Conservation (phyloP, 164 flowering plant genomes). For the Umbellularia californica region DNA sequence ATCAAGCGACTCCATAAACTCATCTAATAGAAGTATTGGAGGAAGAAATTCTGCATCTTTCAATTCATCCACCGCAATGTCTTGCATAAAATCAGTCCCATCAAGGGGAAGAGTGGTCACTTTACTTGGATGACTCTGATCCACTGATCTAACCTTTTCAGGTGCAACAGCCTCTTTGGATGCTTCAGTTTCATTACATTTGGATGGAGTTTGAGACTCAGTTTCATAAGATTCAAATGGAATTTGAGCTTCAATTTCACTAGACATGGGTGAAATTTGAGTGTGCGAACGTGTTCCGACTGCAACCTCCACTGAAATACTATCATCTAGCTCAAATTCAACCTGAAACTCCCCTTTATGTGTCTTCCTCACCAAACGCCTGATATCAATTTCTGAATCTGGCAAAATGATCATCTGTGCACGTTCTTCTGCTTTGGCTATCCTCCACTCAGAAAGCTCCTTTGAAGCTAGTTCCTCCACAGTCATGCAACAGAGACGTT, state of each 20-base stretch:
- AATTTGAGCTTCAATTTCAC: constrained; percentile 20
- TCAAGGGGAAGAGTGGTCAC: constrained; percentile 52
- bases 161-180: constrained; percentile 6
- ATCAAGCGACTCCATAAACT: constrained; percentile 88
- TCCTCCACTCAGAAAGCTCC: constrained; percentile 96
- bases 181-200: constrained; percentile 15
- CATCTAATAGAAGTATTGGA: constrained; percentile 93
- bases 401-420: constrained; percentile 94
- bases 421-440: constrained; percentile 94
- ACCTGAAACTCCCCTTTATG: constrained; percentile 97
- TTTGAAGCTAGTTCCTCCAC: constrained; percentile 99
- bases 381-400: constrained; percentile 74
- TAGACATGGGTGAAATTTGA: constrained; percentile 23
- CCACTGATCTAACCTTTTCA: constrained; percentile 29
- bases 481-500: constrained; percentile 82
- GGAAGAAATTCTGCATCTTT: constrained; percentile 84
- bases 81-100: constrained; percentile 73
- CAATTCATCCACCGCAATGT: constrained; percentile 62
- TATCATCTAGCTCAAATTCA: constrained; percentile 68
- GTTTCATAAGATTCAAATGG: constrained; percentile 22
- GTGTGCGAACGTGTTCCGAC: constrained; percentile 36
- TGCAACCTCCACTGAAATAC: constrained; percentile 62
- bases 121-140: constrained; percentile 19
- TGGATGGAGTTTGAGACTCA: constrained; percentile 20
- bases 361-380: constrained; percentile 91